Evolutionary conservation across 2,329 filamentous ascomycete species (phyloP), one percentile per base, ranked within the genome.

Genomic region (Hypoxylon rubiginosum): DNA sequence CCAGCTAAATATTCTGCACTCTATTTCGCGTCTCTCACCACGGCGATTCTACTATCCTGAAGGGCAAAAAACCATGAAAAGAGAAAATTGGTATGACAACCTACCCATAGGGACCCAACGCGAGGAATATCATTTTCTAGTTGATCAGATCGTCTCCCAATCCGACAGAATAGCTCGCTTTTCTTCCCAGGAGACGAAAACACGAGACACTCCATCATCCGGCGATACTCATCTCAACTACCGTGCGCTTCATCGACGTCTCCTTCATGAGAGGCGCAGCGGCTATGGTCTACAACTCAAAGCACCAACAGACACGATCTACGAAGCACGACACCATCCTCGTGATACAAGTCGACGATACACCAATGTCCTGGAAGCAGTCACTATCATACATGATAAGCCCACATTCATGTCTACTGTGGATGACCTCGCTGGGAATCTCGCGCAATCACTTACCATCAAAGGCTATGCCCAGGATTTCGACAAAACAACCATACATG

Each of bases 11-110:
- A 68, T 72, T 3, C 62, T 80, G 0, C 1, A 45, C 0, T 62
- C 55, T 2, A 72, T 81, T 10, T 62, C 68, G 0, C 26, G 24
- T 73, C 36, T 86, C 52, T 70, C 73, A 19, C 72, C 78, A 3
- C 52, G 21, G 2, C 65, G 78, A 32, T 65, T 73, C 0, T 82
- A 78, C 43, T 84, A 84, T n/a, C 82, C 82, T 0, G 66, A 65
- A 4, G 73, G 76, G 0, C 64, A 72, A 15, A 72, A 71, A 2
- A 26, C 76, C 0, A 76, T 81, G 62, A 81, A 82, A 39, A 79
- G 66, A 0, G 77, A 77, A 1, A 21, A 3, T 0, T 84, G 82
- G 81, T 66, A 77, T 45, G 1, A 59, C 0, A 1, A 64, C 2
- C 54, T 81, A 1, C 79, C 81, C 0, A 66, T 68, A 1, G 72